Evolutionary conservation across 441 rosid species (phyloP), one percentile per base, ranked within the genome.

Genomic region (Aquilaria agallochum): DNA sequence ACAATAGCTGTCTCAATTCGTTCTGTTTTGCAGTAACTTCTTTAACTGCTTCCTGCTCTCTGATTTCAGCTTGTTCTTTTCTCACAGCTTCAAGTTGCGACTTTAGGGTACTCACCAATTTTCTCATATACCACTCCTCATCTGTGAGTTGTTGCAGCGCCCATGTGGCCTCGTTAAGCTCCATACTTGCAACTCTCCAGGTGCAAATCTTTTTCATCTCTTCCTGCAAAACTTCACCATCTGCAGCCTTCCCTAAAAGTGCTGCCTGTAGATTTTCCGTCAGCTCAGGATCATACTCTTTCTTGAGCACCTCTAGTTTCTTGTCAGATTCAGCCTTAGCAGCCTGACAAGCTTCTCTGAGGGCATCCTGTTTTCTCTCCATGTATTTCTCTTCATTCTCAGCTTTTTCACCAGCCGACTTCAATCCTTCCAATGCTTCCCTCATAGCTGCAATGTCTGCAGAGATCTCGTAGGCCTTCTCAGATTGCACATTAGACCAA

Each of bases 161-260:
- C 71, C 64, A 79, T 4, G 88, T 84, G 40, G 92, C 91, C 12
- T 82, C 83, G n/a, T 82, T 72, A 15, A 90, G 78, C 74, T 88
- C 91, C 8, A 45, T 60, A 5, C 89, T 85, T 44, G 80, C 60
- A 12, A 63, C 63, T 47, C 76, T 84, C 56, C 83, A 63, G 84
- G 90, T 47, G 78, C 72, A 8, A 3, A 36, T 36, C 68, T 65
- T 78, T 68, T 76, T 76, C 85, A 81, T 82, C 71, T 83, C 87
- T 15, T 78, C 79, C 34, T 83, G 79, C 40, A 88, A 62, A 57
- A 50, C 42, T 68, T 84, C 89, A 50, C 87, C 83, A 70, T 86
- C 92, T 2, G 36, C 56, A 27, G 78, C 78, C 10, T 78, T 81
- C 61, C 80, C 88, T 2, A 47, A 53, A 0, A 88, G 74, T 53